Evolutionary conservation across 805 yeast species (phyloP), one percentile per base, ranked within the genome.

Genomic region (Candida broadrunensis): DNA sequence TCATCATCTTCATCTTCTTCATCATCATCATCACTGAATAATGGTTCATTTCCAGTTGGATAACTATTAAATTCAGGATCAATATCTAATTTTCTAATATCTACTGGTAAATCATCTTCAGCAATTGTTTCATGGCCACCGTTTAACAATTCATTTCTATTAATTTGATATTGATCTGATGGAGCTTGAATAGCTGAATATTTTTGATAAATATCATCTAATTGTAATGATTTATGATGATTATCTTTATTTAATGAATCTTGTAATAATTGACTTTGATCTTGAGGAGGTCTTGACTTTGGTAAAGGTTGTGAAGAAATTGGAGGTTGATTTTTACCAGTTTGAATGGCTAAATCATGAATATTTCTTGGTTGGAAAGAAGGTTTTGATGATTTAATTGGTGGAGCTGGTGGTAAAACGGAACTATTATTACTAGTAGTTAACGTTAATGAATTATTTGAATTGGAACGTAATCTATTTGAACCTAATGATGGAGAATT

Each of bases 121-220:
- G 54, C 56, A 27, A 67, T 51, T 29, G 54, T 54, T 45, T 66
- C 72, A 17, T 52, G 56, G 2, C 65, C 52, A 1, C 72, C 72
- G 43, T 67, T 66, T 42, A 68, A 56, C 13, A 66, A 39, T 39
- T 59, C 49, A 49, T 62, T 65, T 38, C 73, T 54, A 40, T 67
- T 54, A 12, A 46, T 46, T 40, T 61, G 56, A 50, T 66, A 68
- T 43, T 60, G 62, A 49, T 67, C 73, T 7, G 70, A 61, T 2
- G 75, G 75, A 7, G 69, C 48, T 37, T 62, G 55, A 33, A 70
- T 63, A 4, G 56, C 62, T 13, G 65, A 58, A 47, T 70, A 70
- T 43, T 70, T 70, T 33, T 67, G 72, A 48, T 70, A 70, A 20
- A 70, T 70, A 38, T 70, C 74, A 1, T 63, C 65, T 42, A 70